phyloP scores from a whole-genome alignment of 805 yeast genomes.

The Torulaspora gathmanii region DNA sequence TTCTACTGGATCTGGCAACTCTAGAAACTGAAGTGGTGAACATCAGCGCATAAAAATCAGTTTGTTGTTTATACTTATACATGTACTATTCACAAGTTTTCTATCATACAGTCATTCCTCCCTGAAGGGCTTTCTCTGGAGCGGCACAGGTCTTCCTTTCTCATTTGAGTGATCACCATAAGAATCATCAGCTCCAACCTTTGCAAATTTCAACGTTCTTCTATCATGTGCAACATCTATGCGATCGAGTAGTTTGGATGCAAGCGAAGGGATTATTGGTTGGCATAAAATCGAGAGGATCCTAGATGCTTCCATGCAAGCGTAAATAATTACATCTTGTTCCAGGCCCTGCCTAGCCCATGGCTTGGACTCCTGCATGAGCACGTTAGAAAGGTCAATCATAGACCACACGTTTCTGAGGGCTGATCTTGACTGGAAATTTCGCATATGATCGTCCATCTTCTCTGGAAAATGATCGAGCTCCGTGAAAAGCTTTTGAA shows the following conservation, averaged over 20 bases:
- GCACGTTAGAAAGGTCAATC: conserved; percentile 55
- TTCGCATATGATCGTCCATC: conserved; percentile 43
- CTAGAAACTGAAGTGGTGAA: conserved; percentile 51
- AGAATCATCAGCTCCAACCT: conserved; percentile 50
- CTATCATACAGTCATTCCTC: background rate
- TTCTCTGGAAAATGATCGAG: conserved; percentile 36
- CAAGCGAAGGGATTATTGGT: conserved; percentile 68
- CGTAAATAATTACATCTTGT: conserved; percentile 54
- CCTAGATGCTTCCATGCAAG: conserved; percentile 68
- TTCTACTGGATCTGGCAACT: conserved; percentile 54
- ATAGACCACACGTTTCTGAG: conserved; percentile 55
- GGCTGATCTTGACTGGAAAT: conserved; percentile 53
- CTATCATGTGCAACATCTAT: conserved; percentile 47
- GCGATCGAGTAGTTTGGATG: conserved; percentile 54
- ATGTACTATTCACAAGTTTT: conserved; percentile 3
- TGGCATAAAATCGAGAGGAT: conserved; percentile 59
- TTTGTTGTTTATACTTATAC: background rate
- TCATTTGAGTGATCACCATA: conserved; percentile 60
- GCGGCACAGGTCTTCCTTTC: conserved; percentile 46
- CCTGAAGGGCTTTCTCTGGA: conserved; percentile 33
- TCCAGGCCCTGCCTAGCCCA: conserved; percentile 49
- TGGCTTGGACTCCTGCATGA: conserved; percentile 68
- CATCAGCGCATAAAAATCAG: conserved; percentile 16
- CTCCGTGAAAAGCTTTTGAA: conserved; percentile 29
- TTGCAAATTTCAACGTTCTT: conserved; percentile 44